Base-by-base conservation (phyloP, 306 rosid genomes). In the Herpetospermum pedunculosum region DNA sequence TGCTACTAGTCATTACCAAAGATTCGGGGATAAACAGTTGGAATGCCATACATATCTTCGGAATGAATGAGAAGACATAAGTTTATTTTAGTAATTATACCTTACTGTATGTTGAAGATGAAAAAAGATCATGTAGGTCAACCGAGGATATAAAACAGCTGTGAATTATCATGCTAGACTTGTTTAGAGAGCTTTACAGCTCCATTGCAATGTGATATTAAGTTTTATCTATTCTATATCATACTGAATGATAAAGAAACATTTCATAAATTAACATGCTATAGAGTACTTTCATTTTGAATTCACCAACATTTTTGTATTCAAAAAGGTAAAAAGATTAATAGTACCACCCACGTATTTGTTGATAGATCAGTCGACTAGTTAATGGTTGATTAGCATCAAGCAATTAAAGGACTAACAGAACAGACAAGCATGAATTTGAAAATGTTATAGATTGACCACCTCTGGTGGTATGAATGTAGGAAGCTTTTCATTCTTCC, bases 381-480 rank as follows among this genome's bases (percentile, higher is more conserved):
- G 38, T 25, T 10, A 64, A 64, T 8, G 6, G 16, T 46, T 28
- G 41, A 44, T 26, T 4, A 69, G 13, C 15, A 18, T 43, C 55
- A 1, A 44, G 57, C 74, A 26, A 15, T 28, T 23, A 21, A 41
- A 40, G 52, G 30, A 67, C 54, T 44, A 63, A 62, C 77, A 70
- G 58, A 55, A 55, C 32, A 43, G 68, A 55, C 8, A 68, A 72
- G 76, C 70, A 53, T 32, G 67, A 53, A 75, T 18, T 35, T 28
- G 6, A 2, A 6, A 26, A 32, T 43, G 16, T 70, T 30, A 30
- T 30, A 68, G 75, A 65, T 64, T 11, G 62, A n/a, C 75, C 57
- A 89, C 96, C 97, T 94, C 81, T 29, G 97, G 97, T 76, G 98
- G 95, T 71, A 80, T 89, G 84, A 82, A 94, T 46, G 84, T 86